phyloP scores from a whole-genome alignment of 140 eudicot genomes.

The Cichorium intybus region DNA sequence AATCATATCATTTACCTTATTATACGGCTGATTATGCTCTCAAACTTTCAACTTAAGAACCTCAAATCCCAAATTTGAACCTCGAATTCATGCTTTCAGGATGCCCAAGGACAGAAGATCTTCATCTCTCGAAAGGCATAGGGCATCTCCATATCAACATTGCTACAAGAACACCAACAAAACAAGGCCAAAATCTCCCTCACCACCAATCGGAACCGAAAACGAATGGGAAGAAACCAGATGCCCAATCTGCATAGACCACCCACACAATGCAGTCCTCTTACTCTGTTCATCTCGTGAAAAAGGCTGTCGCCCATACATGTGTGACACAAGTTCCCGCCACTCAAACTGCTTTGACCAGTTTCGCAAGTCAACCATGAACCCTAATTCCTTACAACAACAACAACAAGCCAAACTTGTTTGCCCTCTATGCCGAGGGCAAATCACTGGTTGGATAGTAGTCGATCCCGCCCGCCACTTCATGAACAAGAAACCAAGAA shows the following conservation, averaged over 20 bases:
- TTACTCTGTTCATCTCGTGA: constrained; percentile 62
- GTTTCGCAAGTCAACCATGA: constrained; percentile 50
- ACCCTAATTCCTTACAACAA: not conserved
- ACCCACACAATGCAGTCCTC: constrained; percentile 81
- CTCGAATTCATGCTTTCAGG: too few species aligned
- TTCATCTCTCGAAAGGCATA: constrained; percentile 41
- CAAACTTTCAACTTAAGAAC: too few species aligned
- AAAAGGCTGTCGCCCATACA: constrained; percentile 83
- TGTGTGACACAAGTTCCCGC: constrained; percentile 84
- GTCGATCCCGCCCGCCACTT: constrained; percentile 47
- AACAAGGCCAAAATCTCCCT: constrained; percentile 17
- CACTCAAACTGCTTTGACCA: constrained; percentile 87
- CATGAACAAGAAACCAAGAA: constrained; percentile 56
- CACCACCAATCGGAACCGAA: constrained; percentile 33
- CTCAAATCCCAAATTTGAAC: too few species aligned
- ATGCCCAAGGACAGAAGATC: constrained; percentile 77
- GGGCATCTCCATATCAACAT: constrained; percentile 47
- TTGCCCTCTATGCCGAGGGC: constrained; percentile 73
- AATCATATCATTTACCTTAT: not conserved
- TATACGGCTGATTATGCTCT: not conserved
- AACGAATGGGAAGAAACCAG: constrained; percentile 72
- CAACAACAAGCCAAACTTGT: constrained; percentile 23
- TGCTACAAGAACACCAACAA: constrained; percentile 30
- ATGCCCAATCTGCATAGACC: constrained; percentile 78
- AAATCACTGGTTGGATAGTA: constrained; percentile 47